Evolutionary conservation across 2,329 filamentous ascomycete genomes (phyloP), one percentile per base, ranked within the genome.

Genomic region (Trichoderma sp.): DNA sequence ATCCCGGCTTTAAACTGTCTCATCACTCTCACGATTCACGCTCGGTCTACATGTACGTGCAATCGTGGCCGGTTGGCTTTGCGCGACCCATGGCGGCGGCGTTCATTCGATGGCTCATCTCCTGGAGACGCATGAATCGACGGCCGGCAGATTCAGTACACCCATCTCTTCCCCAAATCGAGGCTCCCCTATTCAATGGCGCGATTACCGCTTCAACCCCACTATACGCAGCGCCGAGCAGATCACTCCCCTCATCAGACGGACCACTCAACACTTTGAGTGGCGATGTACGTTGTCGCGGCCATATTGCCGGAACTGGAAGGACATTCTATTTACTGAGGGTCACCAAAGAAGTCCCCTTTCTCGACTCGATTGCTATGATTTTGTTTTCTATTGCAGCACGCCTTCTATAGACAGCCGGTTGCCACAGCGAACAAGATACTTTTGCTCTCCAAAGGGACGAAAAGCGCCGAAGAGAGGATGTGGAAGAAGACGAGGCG

Each of bases 81-180:
- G 39, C 43, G 10, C 43, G 52, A 57, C 56, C 30, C 51, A 65
- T 65, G 56, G 66, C 66, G 66, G 59, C 63, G 63, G 63, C 63
- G 65, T 64, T 63, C 51, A 45, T 14, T 6, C 15, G 39, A 5
- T 52, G 47, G 52, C 51, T 57, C 54, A 44, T 51, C 58, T 30
- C 39, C 58, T 52, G 51, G 34, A 55, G 57, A 66, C 57, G 59
- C 45, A 57, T 63, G 28, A 26, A 10, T 21, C 43, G 14, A 48
- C 47, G 48, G 57, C 54, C 48, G 47, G 39, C 58, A 54, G 43
- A 39, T 43, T 61, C 48, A 39, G 19, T 39, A 24, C 26, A 19
- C n/a, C n/a, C 54, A 26, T 21, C 56, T 44, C 44, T n/a, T 34
- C 48, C 15, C 17, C 43, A 39, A 44, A 50, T 50, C 21, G 50